Evolutionary conservation across 495 filamentous ascomycete species (phyloP), one percentile per base, ranked within the genome.

Genomic region (Patellaria atrata): DNA sequence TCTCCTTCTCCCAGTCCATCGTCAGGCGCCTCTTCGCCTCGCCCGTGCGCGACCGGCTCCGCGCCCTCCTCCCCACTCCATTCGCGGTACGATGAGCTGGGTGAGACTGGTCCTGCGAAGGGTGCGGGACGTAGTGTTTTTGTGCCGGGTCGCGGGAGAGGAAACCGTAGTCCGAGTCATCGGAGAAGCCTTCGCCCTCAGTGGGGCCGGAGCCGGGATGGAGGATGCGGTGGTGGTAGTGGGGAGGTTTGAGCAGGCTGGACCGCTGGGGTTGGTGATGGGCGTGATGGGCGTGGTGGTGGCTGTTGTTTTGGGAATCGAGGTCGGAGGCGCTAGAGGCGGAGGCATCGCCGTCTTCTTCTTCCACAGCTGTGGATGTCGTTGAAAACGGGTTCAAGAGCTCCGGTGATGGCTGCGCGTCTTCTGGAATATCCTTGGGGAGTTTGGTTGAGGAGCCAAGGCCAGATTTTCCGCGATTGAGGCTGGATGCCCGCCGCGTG

Each of bases 1-100:
- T 50, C 41, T 59, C 53, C 8, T 38, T 38, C 29, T 33, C 48
- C 57, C 55, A 59, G 6, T 40, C 41, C 35, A 52, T 54, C 42
- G 30, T 47, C 36, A 28, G 53, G 31, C 36, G 34, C 27, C 22
- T 23, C 22, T 31, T 45, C 4, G 36, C 31, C 31, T 45, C 43
- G n/a, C 47, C 22, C 23, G 44, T 45, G n/a, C 40, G 41, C 14
- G 13, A 7, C 31, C 6, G 14, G 7, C 5, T 23, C 30, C 40
- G 16, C 19, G 41, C 41, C 17, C 13, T 22, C 13, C 18, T 24
- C 21, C 35, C 22, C 33, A 44, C 14, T 11, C 31, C 33, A 9
- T 22, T n/a, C 16, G 43, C 30, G 1, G 38, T 27, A 9, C 11
- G n/a, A n/a, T 26, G 31, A 20, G 9, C 9, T 10, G 31, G 15